A percentile compares a stretch with the other conserved stretches of the same genome.
Conservation (phyloP, 495 filamentous ascomycete genomes). For the Alectoria sarmentosa region DNA sequence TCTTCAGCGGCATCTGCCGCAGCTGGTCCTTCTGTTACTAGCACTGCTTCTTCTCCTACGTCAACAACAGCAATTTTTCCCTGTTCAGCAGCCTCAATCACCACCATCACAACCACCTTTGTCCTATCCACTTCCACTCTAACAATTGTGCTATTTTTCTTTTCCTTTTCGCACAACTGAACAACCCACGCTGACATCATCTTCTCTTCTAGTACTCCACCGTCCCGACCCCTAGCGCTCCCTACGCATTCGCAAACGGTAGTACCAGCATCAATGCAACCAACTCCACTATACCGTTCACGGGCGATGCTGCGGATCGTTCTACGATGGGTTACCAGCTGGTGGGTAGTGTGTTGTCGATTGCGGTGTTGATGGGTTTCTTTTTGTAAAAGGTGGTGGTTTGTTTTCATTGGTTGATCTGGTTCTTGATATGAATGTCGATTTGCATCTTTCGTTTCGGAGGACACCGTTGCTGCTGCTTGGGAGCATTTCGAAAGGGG, state of each 20-base stretch:
- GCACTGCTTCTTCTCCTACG: not conserved
- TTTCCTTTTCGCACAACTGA: not conserved
- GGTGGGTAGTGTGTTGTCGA: not conserved
- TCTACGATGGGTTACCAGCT: not conserved
- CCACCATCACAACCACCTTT: not conserved
- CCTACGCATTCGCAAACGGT: constrained; percentile 13
- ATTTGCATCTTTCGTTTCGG: not conserved
- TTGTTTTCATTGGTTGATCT: not conserved
- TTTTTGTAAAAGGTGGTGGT: not conserved
- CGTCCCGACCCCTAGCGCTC: not conserved
- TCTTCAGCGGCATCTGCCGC: not conserved
- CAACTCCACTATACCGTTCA: constrained; percentile 17
- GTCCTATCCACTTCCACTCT: not conserved
- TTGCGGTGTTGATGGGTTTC: not conserved
- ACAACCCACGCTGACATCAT: not conserved
- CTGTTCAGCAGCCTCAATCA: not conserved
- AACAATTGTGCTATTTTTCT: not conserved
- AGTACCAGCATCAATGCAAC: constrained; percentile 4
- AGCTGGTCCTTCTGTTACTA: not conserved
- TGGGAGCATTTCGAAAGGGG: not conserved
- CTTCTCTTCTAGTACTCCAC: not conserved
- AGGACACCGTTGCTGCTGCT: not conserved
- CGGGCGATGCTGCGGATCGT: constrained; percentile 3
- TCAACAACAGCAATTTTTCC: not conserved
- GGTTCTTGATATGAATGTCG: not conserved